These are phyloP conservation scores for Rhizopus stolonifer DNA, from an alignment of 371 early-diverging fungal genomes.

Conservation along the genomic window DNA sequence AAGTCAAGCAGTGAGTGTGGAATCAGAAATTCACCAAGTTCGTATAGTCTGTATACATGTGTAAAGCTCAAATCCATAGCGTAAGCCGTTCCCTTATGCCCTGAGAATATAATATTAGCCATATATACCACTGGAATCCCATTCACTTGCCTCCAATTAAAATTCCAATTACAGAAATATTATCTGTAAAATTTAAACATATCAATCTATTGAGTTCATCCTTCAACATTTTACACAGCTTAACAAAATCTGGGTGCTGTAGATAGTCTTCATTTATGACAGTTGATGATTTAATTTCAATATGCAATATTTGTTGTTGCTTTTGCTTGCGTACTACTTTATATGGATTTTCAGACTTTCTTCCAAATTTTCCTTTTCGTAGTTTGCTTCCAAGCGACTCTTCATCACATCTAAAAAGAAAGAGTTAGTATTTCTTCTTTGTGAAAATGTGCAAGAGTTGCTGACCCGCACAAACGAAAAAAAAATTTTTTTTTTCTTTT, in stretches of 20 bases:
- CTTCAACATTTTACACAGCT: neutral
- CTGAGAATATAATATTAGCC: neutral
- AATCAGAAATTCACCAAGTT: neutral
- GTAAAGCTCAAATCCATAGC: constrained; percentile 1
- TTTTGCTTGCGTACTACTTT: neutral
- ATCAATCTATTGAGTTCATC: neutral
- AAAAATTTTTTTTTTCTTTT: neutral
- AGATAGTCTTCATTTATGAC: neutral
- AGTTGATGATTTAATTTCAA: neutral
- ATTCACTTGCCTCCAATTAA: neutral
- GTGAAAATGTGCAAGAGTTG: no score
- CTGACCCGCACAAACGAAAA: no score
- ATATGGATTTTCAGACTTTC: neutral
- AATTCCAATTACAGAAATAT: neutral
- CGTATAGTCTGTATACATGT: neutral
- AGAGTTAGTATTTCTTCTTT: neutral
- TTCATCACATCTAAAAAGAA: neutral
- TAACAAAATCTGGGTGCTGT: neutral
- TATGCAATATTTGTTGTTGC: neutral
- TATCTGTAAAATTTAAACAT: neutral
- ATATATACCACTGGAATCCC: neutral
- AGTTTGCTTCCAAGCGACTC: neutral
- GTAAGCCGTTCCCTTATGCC: neutral
- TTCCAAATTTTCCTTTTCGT: neutral
- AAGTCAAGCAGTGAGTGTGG: neutral